Base-by-base conservation (phyloP, 208 protist genomes). In the Balamuthia mandrillaris region DNA sequence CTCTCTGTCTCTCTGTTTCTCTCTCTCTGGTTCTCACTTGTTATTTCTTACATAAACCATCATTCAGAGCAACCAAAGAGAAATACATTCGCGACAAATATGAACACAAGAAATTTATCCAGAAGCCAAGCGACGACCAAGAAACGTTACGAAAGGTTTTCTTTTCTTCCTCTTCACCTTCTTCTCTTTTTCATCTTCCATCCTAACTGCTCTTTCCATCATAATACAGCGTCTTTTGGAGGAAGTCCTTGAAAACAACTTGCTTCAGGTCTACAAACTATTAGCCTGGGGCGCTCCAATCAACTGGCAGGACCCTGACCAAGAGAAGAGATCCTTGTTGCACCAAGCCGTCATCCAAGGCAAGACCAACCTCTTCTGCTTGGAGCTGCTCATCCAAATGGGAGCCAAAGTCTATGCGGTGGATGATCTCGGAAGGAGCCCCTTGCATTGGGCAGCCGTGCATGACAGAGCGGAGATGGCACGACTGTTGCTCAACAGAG, bases 291-390 rank as follows among this genome's bases (percentile, higher is more conserved):
- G 63, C 39, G 63, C 63, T 12, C 49, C 63, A 10, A 33, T 47
- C 39, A 41, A 72, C 39, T 72, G 49, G 10, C 63, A 72, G 63
- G 63, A 72, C 16, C 39, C 7, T 6, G n/a, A 72, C 39, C 42
- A 72, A 27, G 49, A 47, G 63, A 51, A 45, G 24, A 74, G 63
- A 41, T 47, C 63, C 3, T 16, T 47, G 31, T 24, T 74, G 3
- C 63, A 74, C 33, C 63, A 74, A 16, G 63, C 63, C 39, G 63
- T 74, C 21, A 29, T 9, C 5, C 39, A 74, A 41, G 63, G 12
- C 63, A 74, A 74, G 63, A 74, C 63, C 21, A 74, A 74, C 21
- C 63, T 74, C 63, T 74, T 74, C 39, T 74, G 63, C 24, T 41
- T 74, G 21, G 63, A 74, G 29, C 33, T 74, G 37, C 63, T 74